phyloP scores from a whole-genome alignment of 2,329 filamentous ascomycete genomes.

The Gaeumannomyces sp. region DNA sequence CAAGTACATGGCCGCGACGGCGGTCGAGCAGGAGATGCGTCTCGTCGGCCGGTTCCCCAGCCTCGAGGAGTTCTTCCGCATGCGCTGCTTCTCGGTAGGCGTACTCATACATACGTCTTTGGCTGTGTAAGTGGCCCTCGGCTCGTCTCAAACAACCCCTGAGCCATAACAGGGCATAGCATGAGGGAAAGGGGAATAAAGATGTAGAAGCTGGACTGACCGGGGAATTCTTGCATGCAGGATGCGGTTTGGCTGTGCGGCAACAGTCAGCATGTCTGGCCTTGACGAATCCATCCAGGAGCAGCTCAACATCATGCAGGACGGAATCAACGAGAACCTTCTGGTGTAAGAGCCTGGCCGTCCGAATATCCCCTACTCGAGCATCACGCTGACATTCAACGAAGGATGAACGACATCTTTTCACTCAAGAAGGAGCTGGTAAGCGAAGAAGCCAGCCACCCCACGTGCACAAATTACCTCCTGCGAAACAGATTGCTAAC shows the following conservation, averaged over 20 bases:
- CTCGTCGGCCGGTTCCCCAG: slow-evolving; percentile 10
- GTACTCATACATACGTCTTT: slow-evolving; percentile 12
- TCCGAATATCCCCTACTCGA: background rate
- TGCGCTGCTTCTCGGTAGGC: slow-evolving; percentile 8
- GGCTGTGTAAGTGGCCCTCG: background rate
- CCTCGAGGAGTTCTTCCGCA: slow-evolving; percentile 14
- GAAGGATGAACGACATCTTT: slow-evolving; percentile 18
- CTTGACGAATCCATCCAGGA: slow-evolving; percentile 6
- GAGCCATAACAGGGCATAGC: no score
- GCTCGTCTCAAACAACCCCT: no score
- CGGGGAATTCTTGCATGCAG: background rate
- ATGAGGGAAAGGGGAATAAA: background rate
- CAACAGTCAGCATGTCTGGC: background rate
- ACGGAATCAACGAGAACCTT: slow-evolving; percentile 12
- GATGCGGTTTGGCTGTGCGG: background rate
- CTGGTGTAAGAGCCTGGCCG: slow-evolving; percentile 12
- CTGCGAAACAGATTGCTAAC: no score
- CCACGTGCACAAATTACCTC: background rate
- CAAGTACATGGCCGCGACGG: slow-evolving; percentile 16
- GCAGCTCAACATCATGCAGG: slow-evolving; percentile 9
- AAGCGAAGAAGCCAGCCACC: background rate
- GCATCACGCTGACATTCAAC: background rate
- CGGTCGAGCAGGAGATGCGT: slow-evolving; percentile 13
- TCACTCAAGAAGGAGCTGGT: slow-evolving; percentile 19
- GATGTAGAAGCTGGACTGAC: background rate